phyloP scores from a whole-genome alignment of 2,329 filamentous ascomycete species.

The Neofusicoccum laricinum region DNA sequence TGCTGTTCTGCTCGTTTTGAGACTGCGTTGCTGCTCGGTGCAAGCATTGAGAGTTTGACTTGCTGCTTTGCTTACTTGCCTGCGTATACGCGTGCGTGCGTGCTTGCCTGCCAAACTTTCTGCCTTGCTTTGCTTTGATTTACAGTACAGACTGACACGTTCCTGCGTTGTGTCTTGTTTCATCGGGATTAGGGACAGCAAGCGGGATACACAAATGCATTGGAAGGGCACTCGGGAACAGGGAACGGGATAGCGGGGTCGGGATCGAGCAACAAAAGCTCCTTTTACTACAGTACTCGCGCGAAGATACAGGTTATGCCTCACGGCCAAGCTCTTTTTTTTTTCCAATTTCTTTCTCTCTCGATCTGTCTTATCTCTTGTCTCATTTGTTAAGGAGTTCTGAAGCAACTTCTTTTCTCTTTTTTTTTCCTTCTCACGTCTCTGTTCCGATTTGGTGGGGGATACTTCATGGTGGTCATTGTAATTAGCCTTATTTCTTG shows the following conservation, averaged over 20 bases:
- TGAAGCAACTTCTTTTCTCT: too few species aligned
- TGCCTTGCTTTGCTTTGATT: background rate
- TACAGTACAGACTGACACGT: too few species aligned
- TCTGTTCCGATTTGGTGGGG: background rate
- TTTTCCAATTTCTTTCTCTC: background rate
- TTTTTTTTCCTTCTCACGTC: background rate
- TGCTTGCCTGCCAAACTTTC: background rate
- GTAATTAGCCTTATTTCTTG: background rate
- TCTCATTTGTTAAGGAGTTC: background rate
- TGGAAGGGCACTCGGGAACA: background rate
- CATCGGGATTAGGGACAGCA: background rate
- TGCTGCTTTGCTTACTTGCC: too few species aligned
- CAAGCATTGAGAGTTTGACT: too few species aligned
- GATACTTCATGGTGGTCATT: background rate
- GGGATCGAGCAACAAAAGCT: background rate
- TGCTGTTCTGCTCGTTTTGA: background rate
- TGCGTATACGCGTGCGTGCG: too few species aligned
- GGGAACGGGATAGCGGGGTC: background rate
- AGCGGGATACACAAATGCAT: background rate
- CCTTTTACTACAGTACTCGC: too few species aligned
- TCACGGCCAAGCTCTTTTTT: background rate
- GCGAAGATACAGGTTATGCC: background rate
- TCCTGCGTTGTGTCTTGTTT: background rate
- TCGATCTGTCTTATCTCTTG: background rate
- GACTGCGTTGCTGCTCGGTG: too few species aligned